A percentile compares a stretch with the other conserved stretches of the same genome.
phyloP scores from a whole-genome alignment of 1,139 yeast genomes.

The Candida neerlandica region DNA sequence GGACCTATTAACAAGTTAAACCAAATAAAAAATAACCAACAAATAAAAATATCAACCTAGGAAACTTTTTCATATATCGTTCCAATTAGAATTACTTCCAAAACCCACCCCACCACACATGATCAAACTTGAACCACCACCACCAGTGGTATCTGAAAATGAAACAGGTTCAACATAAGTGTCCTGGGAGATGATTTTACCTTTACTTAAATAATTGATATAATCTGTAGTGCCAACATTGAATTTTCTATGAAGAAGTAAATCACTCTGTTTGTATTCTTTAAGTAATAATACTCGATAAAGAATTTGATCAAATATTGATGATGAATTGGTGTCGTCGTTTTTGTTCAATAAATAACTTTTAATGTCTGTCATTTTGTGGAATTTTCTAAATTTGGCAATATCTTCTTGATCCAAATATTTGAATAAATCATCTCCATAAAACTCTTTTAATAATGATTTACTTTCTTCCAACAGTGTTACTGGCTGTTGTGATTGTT shows the following conservation, averaged over 20 bases:
- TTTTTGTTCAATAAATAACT: conserved; percentile 15
- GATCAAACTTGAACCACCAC: conserved; percentile 26
- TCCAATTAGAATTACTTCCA: conserved; percentile 34
- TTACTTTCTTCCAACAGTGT: conserved; percentile 13
- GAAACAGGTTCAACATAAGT: conserved; percentile 13
- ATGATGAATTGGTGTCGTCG: conserved; percentile 2
- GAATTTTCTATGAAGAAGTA: conserved; percentile 6
- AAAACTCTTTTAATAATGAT: conserved; percentile 25
- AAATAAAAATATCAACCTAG: background rate
- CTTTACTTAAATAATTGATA: conserved; percentile 18
- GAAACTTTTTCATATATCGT: conserved; percentile 19
- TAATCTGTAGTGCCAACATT: conserved; percentile 17
- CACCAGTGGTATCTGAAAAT: conserved; percentile 18
- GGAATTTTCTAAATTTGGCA: conserved; percentile 30
- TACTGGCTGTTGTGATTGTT: background rate
- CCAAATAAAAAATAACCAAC: conserved; percentile 10
- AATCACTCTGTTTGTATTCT: conserved; percentile 4
- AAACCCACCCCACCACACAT: conserved; percentile 33
- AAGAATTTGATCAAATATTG: conserved; percentile 19
- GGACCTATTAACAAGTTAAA: background rate
- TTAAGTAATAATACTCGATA: conserved; percentile 17
- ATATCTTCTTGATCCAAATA: conserved; percentile 29
- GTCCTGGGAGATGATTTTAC: conserved; percentile 17
- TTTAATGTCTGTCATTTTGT: conserved; percentile 23
- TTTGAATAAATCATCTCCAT: conserved; percentile 38